phyloP scores from a whole-genome alignment of 495 filamentous ascomycete genomes.

The Viridothelium virens region DNA sequence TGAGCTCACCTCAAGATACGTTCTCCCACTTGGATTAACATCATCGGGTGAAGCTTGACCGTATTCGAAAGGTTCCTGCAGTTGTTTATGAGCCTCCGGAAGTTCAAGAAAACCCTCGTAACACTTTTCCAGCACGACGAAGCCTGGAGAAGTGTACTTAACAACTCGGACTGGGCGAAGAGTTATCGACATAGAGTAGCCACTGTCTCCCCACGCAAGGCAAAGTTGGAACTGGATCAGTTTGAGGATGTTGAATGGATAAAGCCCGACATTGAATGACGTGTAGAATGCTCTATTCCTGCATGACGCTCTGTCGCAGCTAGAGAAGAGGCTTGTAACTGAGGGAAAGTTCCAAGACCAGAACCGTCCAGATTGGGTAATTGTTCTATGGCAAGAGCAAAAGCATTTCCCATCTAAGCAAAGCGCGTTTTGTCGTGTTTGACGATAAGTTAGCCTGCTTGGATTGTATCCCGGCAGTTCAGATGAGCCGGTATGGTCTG shows the following conservation, averaged over 20 bases:
- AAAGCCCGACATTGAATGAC: background rate
- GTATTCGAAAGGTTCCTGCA: background rate
- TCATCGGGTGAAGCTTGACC: background rate
- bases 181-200: background rate
- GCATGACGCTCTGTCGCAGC: background rate
- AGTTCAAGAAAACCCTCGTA: background rate
- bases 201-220: background rate
- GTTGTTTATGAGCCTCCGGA: background rate
- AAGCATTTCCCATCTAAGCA: background rate
- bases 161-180: background rate
- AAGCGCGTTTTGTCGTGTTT: background rate
- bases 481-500: background rate
- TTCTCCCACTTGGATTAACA: background rate
- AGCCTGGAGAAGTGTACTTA: background rate
- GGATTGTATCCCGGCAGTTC: background rate
- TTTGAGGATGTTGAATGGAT: slow-evolving; percentile 2
- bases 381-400: background rate
- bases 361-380: background rate
- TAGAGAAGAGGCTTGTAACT: background rate
- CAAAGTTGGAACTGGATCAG: background rate
- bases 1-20: background rate
- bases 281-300: background rate
- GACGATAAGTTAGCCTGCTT: background rate
- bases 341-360: background rate
- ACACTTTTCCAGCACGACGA: background rate